These are phyloP conservation scores for Podochytrium sp. DNA, from an alignment of 192 early-diverging fungal genomes.

Conservation along the genomic window DNA sequence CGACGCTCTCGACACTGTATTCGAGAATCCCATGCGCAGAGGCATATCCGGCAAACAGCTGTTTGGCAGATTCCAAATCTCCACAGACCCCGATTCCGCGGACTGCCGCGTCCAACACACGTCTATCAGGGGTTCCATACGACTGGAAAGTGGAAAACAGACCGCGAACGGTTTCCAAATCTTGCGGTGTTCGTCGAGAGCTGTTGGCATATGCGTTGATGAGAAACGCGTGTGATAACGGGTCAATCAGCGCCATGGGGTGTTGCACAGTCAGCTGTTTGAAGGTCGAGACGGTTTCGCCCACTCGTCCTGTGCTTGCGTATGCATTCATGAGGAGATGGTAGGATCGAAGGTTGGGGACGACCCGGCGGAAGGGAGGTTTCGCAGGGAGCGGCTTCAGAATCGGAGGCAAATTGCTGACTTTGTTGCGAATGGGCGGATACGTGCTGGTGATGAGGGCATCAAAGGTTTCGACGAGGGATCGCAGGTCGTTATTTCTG, in stretches of 20 bases:
- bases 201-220: slow-evolving; percentile 11
- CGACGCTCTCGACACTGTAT: slow-evolving; percentile 15
- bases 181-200: neutral
- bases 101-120: slow-evolving; percentile 26
- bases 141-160: neutral
- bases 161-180: neutral
- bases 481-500: slow-evolving; percentile 23
- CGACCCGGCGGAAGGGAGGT: neutral
- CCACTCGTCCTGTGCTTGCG: slow-evolving; percentile 1
- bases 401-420: neutral
- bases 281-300: neutral
- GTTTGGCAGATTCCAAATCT: neutral
- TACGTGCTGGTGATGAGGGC: neutral
- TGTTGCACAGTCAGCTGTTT: neutral
- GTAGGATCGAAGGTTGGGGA: slow-evolving; percentile 19
- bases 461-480: slow-evolving; percentile 18
- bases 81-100: slow-evolving; percentile 27
- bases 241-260: slow-evolving; percentile 5
- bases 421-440: neutral
- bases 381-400: neutral
- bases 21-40: neutral
- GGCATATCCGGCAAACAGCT: slow-evolving; percentile 2
- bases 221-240: neutral
- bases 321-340: slow-evolving; percentile 25
- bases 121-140: neutral